Base-by-base conservation (phyloP, 129 eudicot species). In the Kitagawia praeruptora region DNA sequence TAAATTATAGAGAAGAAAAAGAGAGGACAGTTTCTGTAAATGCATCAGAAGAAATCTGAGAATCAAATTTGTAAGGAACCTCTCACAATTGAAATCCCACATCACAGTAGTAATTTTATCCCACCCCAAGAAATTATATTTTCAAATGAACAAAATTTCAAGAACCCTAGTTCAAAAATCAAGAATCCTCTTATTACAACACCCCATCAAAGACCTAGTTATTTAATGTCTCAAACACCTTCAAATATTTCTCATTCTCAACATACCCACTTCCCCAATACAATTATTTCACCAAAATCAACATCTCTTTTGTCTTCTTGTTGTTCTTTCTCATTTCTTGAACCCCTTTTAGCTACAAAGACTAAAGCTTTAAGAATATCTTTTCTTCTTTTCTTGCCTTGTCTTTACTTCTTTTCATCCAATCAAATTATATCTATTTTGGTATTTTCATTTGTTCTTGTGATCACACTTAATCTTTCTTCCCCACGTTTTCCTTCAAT, bases 21-120 rank as follows among this genome's bases (percentile, higher is more conserved):
- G 34, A 49, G 2, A 25, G 1, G 4, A 3, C 76, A 45, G 0
- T n/a, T 14, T 75, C 1, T 61, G 85, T 88, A 80, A 82, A 86
- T 90, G 90, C 92, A 88, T 86, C 90, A 90, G 76, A 84, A 87
- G 63, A 87, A 84, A 80, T 78, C 86, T 78, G 85, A 80, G 81
- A n/a, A 76, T 82, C 79, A 74, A 31, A 41, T 37, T 44, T 81
- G 56, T 18, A 23, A 40, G 16, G 47, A 53, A 13, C 74, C 80
- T 12, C 79, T 75, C 53, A 49, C 12, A 40, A 58, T 48, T 46
- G 73, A 80, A 80, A 75, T 75, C 51, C 79, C 83, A 37, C n/a
- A 72, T 15, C 16, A 70, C 45, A 70, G 11, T 56, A 8, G 1
- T 38, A 38, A 38, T 34, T 70, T 34, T 37, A 61, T n/a, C 44